Percentiles rank a stretch among this genome's conserved stretches.
These are phyloP conservation scores for Lepidium africanum DNA, from an alignment of 345 rosid species.

Conservation along the genomic window DNA sequence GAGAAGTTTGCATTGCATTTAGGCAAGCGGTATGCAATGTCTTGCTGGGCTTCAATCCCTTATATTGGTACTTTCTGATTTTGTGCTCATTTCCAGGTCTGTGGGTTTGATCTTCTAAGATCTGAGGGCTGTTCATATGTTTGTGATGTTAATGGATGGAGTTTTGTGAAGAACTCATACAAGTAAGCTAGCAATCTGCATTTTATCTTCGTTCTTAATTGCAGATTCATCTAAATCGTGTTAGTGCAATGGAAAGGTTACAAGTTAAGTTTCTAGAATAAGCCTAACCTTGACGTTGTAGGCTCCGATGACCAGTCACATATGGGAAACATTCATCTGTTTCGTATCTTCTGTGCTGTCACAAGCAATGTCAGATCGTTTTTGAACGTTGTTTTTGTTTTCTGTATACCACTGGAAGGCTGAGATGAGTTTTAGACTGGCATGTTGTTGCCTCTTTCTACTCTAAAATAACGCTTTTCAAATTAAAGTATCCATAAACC, in stretches of 20 bases:
- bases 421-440: not conserved
- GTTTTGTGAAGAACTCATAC: constrained; percentile 98
- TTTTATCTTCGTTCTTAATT: not conserved
- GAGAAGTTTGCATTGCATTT: constrained; percentile 94
- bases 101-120: constrained; percentile 98
- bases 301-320: not conserved
- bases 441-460: not conserved
- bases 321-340: not conserved
- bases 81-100: constrained; percentile 52
- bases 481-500: not conserved
- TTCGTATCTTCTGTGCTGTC: not conserved
- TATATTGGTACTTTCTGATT: not conserved
- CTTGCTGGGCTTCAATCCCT: not conserved
- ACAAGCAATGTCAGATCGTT: not conserved
- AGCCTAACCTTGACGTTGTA: not conserved
- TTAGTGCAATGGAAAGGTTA: not conserved
- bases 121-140: constrained; percentile 96
- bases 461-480: not conserved
- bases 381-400: not conserved
- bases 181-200: constrained; percentile 50
- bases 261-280: not conserved
- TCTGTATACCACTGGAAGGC: not conserved
- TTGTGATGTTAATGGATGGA: constrained; percentile 99
- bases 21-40: constrained; percentile 71
- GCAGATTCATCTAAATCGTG: not conserved